Conservation (phyloP, 2,329 filamentous ascomycete species). For the Penicillium capsulatum region DNA sequence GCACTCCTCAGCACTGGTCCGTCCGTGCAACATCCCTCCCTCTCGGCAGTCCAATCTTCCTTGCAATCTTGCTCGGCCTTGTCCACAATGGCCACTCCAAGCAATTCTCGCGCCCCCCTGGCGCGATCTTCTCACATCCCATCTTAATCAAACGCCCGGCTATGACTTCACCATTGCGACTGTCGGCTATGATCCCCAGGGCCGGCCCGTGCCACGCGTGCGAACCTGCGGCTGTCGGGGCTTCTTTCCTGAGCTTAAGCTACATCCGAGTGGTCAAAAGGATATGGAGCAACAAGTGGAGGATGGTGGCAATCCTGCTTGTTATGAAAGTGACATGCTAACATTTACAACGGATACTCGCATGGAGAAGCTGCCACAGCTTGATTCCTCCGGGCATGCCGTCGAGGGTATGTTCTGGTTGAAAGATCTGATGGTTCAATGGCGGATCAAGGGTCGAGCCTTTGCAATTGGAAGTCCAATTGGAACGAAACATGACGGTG, state of each 20-base stretch:
- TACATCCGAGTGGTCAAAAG: slow-evolving; percentile 70
- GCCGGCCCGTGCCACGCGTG: slow-evolving; percentile 27
- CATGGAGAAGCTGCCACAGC: slow-evolving; percentile 76
- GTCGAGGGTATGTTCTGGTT: slow-evolving; percentile 87
- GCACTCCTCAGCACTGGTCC: too few relatives aligned
- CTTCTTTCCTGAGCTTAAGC: slow-evolving; percentile 62
- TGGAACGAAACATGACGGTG: slow-evolving; percentile 50
- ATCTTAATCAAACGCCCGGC: slow-evolving; percentile 22
- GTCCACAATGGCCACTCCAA: slow-evolving; percentile 11
- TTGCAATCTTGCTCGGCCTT: slow-evolving; percentile 1
- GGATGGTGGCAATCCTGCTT: slow-evolving; percentile 55
- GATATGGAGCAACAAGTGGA: slow-evolving; percentile 49
- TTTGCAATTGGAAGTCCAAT: slow-evolving; percentile 71
- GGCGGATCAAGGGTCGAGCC: slow-evolving; percentile 73
- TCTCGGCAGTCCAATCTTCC: too few relatives aligned
- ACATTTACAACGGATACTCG: slow-evolving; percentile 83
- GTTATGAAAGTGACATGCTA: slow-evolving; percentile 72
- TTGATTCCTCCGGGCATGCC: slow-evolving; percentile 62
- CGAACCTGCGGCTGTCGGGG: slow-evolving; percentile 79
- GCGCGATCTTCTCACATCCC: slow-evolving; percentile 24
- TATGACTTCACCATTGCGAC: slow-evolving; percentile 30
- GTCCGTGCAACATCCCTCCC: too few relatives aligned
- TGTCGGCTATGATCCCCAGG: slow-evolving; percentile 14
- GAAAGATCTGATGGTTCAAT: slow-evolving; percentile 67
- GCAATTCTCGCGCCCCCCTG: slow-evolving; percentile 25